A percentile compares a stretch with the other conserved stretches of the same genome.
phyloP scores from a whole-genome alignment of 164 flowering plant species.

The Vitis riparia region DNA sequence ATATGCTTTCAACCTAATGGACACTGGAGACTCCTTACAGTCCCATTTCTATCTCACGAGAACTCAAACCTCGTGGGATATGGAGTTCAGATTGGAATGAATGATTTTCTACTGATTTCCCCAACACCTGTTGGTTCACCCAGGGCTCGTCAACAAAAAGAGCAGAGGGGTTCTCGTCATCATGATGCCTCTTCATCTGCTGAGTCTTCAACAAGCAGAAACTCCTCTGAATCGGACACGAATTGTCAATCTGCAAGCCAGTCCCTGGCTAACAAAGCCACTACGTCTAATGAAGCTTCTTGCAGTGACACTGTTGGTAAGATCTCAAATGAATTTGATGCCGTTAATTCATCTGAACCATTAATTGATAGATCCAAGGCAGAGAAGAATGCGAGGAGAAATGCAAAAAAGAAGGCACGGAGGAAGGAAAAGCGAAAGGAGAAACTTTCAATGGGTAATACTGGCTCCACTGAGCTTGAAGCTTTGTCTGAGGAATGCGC shows the following conservation, averaged over 20 bases:
- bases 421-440: constrained; percentile 42
- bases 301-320: constrained; percentile 18
- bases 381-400: constrained; percentile 25
- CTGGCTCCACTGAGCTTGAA: constrained; percentile 16
- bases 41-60: constrained; percentile 10
- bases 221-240: constrained; percentile 24
- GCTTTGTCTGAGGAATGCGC: constrained; percentile 22
- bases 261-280: constrained; percentile 14
- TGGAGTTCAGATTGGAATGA: constrained; percentile 29
- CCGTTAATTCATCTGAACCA: constrained; percentile 19
- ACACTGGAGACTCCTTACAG: constrained; percentile 27
- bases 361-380: constrained; percentile 17
- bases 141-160: constrained; percentile 16
- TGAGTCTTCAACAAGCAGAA: constrained; percentile 21
- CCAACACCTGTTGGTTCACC: constrained; percentile 14
- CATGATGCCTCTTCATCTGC: constrained; percentile 19
- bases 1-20: constrained; percentile 21
- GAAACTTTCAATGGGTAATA: constrained; percentile 16
- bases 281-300: constrained; percentile 21
- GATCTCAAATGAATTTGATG: constrained; percentile 19
- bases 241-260: constrained; percentile 17
- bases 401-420: constrained; percentile 37
- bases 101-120: constrained; percentile 23
- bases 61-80: constrained; percentile 17
- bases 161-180: constrained; percentile 10